Base-by-base conservation (phyloP, 768 basidiomycete species). In the Leccinellum rugosiceps region DNA sequence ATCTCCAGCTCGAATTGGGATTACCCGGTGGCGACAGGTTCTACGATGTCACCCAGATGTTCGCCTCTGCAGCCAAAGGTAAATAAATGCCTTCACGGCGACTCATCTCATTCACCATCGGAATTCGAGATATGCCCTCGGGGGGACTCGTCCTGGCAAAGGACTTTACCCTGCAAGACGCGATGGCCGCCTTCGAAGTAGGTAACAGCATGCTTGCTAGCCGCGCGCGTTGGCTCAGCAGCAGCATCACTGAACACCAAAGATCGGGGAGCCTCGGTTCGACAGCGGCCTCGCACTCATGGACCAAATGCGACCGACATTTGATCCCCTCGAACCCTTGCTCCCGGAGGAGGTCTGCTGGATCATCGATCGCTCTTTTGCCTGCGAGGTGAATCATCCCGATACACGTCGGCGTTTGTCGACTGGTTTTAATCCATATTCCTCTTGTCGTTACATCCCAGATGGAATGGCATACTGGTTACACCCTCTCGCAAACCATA, bases 161-260 rank as follows among this genome's bases (percentile, higher is more conserved):
- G 1, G 83, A 81, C 30, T 88, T 92, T 63, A 82, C 83, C 17
- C 77, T 96, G 48, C 81, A 87, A 59, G 94, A 98, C 59, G 87
- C 92, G n/a, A 96, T 98, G 94, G 90, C 89, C 63, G 90, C 92
- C 14, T 85, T 97, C 54, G 90, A 94, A 82, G 92, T 90, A 68
- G 57, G 77, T 64, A 28, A 49, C 15, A 23, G 50, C 51, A 52
- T 30, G 19, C 31, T 32, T 50, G 28, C 56, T 52, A 13, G 44
- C 49, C 54, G 38, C 60, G 49, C 53, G 1, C 38, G 54, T 59
- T 63, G 51, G 61, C 59, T 59, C 60, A 58, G 46, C 35, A 35
- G 35, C 52, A 35, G 35, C 52, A 31, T 15, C 41, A 41, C 45
- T n/a, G 45, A 46, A 46, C 23, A 14, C 14, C 92, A 30, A 72